Percentiles rank a stretch among this genome's conserved stretches.
Evolutionary conservation across 2,329 filamentous ascomycete genomes (phyloP).

Genomic region (Curvularia sp.): DNA sequence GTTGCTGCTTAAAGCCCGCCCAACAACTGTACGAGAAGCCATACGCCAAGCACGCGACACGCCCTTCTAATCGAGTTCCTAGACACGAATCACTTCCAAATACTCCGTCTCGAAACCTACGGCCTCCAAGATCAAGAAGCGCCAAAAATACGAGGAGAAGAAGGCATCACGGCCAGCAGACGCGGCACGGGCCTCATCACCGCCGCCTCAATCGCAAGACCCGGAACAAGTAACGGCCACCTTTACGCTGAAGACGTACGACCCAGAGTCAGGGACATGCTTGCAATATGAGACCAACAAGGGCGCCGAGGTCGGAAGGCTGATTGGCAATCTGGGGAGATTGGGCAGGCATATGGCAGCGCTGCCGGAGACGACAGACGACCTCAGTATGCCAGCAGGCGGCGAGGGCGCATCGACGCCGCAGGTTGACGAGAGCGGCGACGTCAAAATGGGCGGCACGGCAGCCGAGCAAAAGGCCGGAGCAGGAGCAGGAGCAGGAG

Average conservation of each 20-base stretch:
- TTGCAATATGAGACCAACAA: slow-evolving; percentile 94
- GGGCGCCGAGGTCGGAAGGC: slow-evolving; percentile 83
- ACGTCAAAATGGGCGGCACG: slow-evolving; percentile 41
- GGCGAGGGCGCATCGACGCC: slow-evolving; percentile 43
- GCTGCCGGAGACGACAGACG: slow-evolving; percentile 54
- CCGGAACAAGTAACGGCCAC: slow-evolving; percentile 59
- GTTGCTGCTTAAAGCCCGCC: slow-evolving; percentile 84
- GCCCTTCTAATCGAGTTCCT: slow-evolving; percentile 19
- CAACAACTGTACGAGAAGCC: slow-evolving; percentile 71
- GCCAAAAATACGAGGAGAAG: slow-evolving; percentile 44
- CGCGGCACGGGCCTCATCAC: slow-evolving; percentile 38
- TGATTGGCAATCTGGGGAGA: slow-evolving; percentile 78
- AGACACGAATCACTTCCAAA: slow-evolving; percentile 92
- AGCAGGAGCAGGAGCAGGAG: slow-evolving; percentile 35
- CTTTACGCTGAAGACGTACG: slow-evolving; percentile 88
- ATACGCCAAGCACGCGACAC: slow-evolving; percentile 17
- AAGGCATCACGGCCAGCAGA: slow-evolving; percentile 37
- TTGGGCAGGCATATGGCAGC: slow-evolving; percentile 71
- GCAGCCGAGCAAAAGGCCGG: slow-evolving; percentile 32
- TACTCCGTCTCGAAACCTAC: slow-evolving; percentile 72
- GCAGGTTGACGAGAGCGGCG: slow-evolving; percentile 39
- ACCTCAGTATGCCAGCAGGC: slow-evolving; percentile 45
- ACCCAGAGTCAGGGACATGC: slow-evolving; percentile 79
- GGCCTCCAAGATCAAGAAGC: slow-evolving; percentile 44
- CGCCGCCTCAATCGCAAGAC: slow-evolving; percentile 34